Percentiles rank a stretch among this genome's conserved stretches.
phyloP scores from a whole-genome alignment of 345 rosid species.

The Lumnitzera racemosa region DNA sequence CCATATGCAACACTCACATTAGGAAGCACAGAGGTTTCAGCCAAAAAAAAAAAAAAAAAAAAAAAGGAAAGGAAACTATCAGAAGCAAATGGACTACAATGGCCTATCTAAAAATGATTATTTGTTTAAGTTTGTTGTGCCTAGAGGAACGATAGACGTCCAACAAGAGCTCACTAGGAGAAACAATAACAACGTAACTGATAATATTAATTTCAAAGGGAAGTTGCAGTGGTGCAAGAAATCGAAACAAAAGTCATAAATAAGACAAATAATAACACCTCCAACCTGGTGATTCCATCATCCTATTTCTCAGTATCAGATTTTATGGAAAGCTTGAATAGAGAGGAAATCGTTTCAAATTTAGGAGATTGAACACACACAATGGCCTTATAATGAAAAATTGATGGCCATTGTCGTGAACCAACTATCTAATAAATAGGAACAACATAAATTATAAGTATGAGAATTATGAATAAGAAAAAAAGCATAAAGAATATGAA shows the following conservation, averaged over 20 bases:
- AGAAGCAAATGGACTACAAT: background rate
- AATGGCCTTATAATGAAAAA: conserved; percentile 40
- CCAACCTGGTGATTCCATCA: conserved; percentile 33
- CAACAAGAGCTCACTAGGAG: conserved; percentile 29
- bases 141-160: conserved; percentile 38
- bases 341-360: conserved; percentile 36
- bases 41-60: background rate
- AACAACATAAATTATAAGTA: no score
- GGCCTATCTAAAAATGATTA: conserved; percentile 35
- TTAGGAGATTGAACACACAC: conserved; percentile 43
- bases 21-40: no score
- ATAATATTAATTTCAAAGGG: no score
- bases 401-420: conserved; percentile 42
- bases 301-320: conserved; percentile 21
- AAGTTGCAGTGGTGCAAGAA: no score
- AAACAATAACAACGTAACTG: no score
- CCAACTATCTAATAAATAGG: conserved; percentile 27
- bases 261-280: background rate
- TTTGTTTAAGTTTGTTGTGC: conserved; percentile 32
- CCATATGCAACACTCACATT: no score
- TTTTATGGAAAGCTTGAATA: conserved; percentile 20
- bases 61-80: background rate
- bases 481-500: no score
- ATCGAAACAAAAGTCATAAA: no score
- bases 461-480: no score